Evolutionary conservation across 495 filamentous ascomycete species (phyloP), one percentile per base, ranked within the genome.

Genomic region (Penicillium canariense): DNA sequence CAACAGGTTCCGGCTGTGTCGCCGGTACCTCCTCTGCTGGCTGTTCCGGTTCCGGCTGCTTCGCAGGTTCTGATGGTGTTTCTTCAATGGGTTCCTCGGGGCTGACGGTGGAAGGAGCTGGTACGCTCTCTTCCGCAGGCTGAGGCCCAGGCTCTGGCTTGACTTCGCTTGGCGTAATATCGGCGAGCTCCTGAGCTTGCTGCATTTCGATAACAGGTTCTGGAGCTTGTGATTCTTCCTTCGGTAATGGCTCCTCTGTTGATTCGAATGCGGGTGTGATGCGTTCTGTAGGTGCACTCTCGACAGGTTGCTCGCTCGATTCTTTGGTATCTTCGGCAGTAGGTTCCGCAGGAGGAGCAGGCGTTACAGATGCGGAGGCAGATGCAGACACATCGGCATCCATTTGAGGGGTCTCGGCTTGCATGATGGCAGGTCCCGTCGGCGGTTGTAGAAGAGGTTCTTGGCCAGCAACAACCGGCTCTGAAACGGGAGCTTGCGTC

Each of bases 401-500:
- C 8, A 44, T 26, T 20, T 58, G 58, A 26, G 56, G 12, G 8
- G 52, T 42, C 25, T 46, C 50, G 14, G 52, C 6, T 18, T 51
- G 25, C 4, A 26, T 11, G 6, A 17, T 17, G 1, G 27, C 10
- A 18, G 39, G 15, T 14, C 15, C 27, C 11, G 23, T 23, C 18
- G 56, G 32, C 5, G n/a, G 46, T 23, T 53, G 39, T 11, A 36
- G 35, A 15, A 20, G 31, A 8, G 9, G 20, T 23, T 54, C 53
- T 22, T 39, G 43, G n/a, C 30, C 20, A 7, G 51, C 30, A 32
- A 54, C 45, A 22, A 55, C 20, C 26, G 68, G 49, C 20, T 65
- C 64, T 42, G 52, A 40, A 7, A 54, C 59, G 40, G 54, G 52
- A 38, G 66, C 54, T 43, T 70, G 61, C 30, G 43, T 55, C 39